These are phyloP conservation scores for Abelmoschus esculentus DNA, from an alignment of 345 rosid genomes.

Conservation along the genomic window DNA sequence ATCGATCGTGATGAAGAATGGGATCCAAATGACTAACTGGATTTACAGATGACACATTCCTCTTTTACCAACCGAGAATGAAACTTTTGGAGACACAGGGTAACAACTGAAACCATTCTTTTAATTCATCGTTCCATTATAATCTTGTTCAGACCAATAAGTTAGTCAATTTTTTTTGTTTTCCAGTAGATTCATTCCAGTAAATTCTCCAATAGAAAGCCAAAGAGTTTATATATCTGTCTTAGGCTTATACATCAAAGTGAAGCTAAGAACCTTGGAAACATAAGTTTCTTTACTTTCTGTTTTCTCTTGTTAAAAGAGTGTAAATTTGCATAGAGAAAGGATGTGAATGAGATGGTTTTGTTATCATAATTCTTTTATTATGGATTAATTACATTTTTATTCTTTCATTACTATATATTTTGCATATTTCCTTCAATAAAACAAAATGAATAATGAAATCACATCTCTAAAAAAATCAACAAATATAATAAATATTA, in stretches of 20 bases:
- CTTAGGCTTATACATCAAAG: conserved; percentile 17
- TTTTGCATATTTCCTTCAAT: not conserved
- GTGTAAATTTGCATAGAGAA: conserved; percentile 24
- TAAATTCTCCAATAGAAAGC: conserved; percentile 18
- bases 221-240: conserved; percentile 25
- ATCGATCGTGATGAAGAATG: conserved; percentile 82
- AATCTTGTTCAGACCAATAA: conserved; percentile 27
- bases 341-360: conserved; percentile 14
- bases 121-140: conserved; percentile 22
- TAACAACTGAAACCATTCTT: conserved; percentile 26
- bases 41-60: conserved; percentile 12
- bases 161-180: conserved; percentile 37
- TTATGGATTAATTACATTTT: not conserved
- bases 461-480: no score
- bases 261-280: conserved; percentile 1
- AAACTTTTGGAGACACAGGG: conserved; percentile 18
- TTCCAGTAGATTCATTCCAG: conserved; percentile 28
- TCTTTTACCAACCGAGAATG: conserved; percentile 16
- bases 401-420: no score
- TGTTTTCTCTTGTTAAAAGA: not conserved
- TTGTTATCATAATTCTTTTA: conserved; percentile 5
- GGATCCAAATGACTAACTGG: conserved; percentile 82
- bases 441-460: not conserved
- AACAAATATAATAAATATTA: no score
- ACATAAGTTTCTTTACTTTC: not conserved